A percentile compares a stretch with the other conserved stretches of the same genome.
These are phyloP conservation scores for Cercospora nicotianae DNA, from an alignment of 2,329 filamentous ascomycete genomes.

Conservation along the genomic window DNA sequence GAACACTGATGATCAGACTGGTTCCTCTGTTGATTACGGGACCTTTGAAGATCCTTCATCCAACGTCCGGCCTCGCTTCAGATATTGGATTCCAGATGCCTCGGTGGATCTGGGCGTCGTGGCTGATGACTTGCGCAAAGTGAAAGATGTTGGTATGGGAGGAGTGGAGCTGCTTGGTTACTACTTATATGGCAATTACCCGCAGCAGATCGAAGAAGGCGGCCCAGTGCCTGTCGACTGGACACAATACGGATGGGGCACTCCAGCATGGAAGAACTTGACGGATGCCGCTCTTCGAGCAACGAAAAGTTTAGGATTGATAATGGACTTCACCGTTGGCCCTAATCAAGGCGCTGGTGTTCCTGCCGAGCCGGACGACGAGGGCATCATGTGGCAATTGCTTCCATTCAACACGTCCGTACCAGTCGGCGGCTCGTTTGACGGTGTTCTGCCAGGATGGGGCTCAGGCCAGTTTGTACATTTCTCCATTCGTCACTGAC, in stretches of 20 bases:
- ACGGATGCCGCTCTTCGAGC: slow-evolving; percentile 40
- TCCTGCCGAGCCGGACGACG: slow-evolving; percentile 39
- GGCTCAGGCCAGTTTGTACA: slow-evolving; percentile 37
- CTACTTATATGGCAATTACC: slow-evolving; percentile 42
- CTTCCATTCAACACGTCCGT: slow-evolving; percentile 36
- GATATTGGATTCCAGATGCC: slow-evolving; percentile 46
- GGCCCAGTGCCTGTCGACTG: slow-evolving; percentile 38
- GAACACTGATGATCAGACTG: slow-evolving; percentile 28
- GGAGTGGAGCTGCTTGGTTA: slow-evolving; percentile 45
- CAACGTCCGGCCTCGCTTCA: slow-evolving; percentile 35
- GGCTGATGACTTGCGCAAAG: slow-evolving; percentile 38
- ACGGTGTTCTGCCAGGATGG: slow-evolving; percentile 43
- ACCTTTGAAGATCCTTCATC: slow-evolving; percentile 37
- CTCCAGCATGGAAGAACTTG: slow-evolving; percentile 37
- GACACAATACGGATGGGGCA: slow-evolving; percentile 45
- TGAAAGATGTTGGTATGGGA: slow-evolving; percentile 40
- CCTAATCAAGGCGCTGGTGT: slow-evolving; percentile 53
- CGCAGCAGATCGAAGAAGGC: slow-evolving; percentile 23
- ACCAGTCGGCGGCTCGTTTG: slow-evolving; percentile 33
- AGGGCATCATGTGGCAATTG: slow-evolving; percentile 42
- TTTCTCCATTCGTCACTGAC: slow-evolving; percentile 21
- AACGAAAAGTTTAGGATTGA: slow-evolving; percentile 38
- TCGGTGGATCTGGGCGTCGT: slow-evolving; percentile 36
- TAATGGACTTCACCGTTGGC: slow-evolving; percentile 51
- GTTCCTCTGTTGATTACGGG: slow-evolving; percentile 29